Evolutionary conservation across 495 filamentous ascomycete species (phyloP).

Genomic region (Daldinia grandis): DNA sequence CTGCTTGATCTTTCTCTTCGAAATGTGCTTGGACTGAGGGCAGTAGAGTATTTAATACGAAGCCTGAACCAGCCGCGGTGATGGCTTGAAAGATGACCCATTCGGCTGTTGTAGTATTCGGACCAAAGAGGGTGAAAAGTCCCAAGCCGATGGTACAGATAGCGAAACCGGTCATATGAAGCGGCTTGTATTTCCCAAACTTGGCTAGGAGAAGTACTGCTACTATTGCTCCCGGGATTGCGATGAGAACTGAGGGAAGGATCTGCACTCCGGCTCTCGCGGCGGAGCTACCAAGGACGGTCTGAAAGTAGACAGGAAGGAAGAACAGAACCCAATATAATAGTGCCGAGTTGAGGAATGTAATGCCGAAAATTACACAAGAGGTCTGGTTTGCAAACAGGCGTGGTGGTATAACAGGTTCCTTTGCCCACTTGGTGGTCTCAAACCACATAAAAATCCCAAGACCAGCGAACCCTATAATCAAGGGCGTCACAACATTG

Average conservation of each 20-base stretch:
- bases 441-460: neutral
- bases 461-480: neutral
- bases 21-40: too few relatives aligned
- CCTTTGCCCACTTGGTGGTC: neutral
- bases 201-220: slow-evolving; percentile 45
- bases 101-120: too few relatives aligned
- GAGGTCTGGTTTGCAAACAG: slow-evolving; percentile 18
- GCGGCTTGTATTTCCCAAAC: slow-evolving; percentile 33
- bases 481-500: neutral
- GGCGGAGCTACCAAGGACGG: slow-evolving; percentile 35
- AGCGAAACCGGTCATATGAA: too few relatives aligned
- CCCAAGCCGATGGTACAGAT: too few relatives aligned
- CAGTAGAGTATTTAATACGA: too few relatives aligned
- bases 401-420: slow-evolving; percentile 28
- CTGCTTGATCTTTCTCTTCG: slow-evolving; percentile 49
- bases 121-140: too few relatives aligned
- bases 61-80: too few relatives aligned
- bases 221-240: slow-evolving; percentile 41
- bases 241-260: slow-evolving; percentile 47
- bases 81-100: too few relatives aligned
- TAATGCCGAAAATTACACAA: slow-evolving; percentile 26
- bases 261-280: slow-evolving; percentile 46
- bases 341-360: slow-evolving; percentile 29
- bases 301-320: slow-evolving; percentile 60
- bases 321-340: slow-evolving; percentile 52